phyloP scores from a whole-genome alignment of 164 flowering plant genomes.

The Vitis cinerea region DNA sequence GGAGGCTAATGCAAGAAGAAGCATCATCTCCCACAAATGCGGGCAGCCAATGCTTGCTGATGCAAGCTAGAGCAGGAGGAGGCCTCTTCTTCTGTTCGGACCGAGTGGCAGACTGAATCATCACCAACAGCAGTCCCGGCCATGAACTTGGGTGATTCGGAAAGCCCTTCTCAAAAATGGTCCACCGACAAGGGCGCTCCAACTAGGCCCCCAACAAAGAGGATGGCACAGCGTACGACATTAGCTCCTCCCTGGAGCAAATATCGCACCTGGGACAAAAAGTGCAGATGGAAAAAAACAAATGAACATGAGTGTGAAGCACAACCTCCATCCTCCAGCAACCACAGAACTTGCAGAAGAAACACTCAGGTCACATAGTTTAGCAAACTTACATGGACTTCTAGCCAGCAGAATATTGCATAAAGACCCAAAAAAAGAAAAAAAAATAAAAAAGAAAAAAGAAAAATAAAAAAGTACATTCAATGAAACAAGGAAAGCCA shows the following conservation, averaged over 20 bases:
- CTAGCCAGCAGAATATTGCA: constrained; percentile 5
- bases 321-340: constrained; percentile 48
- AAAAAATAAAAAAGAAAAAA: background rate
- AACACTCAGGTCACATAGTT: constrained; percentile 13
- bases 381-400: constrained; percentile 19
- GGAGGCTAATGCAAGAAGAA: constrained; percentile 50
- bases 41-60: constrained; percentile 56
- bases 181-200: constrained; percentile 71
- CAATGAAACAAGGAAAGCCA: background rate
- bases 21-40: constrained; percentile 53
- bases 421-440: background rate
- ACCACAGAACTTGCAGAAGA: constrained; percentile 25
- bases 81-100: constrained; percentile 70
- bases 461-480: background rate
- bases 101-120: constrained; percentile 80
- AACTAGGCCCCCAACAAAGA: constrained; percentile 61
- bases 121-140: constrained; percentile 72
- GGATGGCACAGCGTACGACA: constrained; percentile 97
- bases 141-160: constrained; percentile 64
- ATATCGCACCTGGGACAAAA: constrained; percentile 99
- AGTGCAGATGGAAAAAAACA: constrained; percentile 45
- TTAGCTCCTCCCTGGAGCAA: constrained; percentile 99
- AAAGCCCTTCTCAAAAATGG: constrained; percentile 70
- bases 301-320: constrained; percentile 54
- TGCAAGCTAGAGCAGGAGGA: constrained; percentile 84